Evolutionary conservation across 371 early-diverging fungal genomes (phyloP).

Genomic region (Mortierella sp.): DNA sequence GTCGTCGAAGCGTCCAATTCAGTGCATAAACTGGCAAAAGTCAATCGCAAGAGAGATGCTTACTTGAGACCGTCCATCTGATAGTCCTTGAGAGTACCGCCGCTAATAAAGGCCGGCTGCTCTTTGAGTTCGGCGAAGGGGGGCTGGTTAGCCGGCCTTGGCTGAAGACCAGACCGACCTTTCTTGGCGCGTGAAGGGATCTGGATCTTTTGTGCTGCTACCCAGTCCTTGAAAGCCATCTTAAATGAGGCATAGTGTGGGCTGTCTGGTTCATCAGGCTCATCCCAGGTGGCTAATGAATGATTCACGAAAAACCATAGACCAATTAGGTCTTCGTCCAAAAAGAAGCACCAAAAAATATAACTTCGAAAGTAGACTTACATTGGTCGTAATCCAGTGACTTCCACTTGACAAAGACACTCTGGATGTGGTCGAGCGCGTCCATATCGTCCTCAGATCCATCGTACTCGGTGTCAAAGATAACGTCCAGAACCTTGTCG

Average conservation of each 20-base stretch:
- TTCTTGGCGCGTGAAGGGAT: slow-evolving; percentile 59
- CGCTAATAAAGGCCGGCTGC: slow-evolving; percentile 76
- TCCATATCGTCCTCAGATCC: slow-evolving; percentile 44
- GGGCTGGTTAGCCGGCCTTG: slow-evolving; percentile 43
- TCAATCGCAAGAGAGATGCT: slow-evolving; percentile 4
- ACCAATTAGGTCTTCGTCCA: neutral
- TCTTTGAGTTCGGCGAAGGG: slow-evolving; percentile 63
- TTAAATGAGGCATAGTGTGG: slow-evolving; percentile 50
- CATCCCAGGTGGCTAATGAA: slow-evolving; percentile 54
- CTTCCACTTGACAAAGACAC: slow-evolving; percentile 59
- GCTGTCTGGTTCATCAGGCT: slow-evolving; percentile 58
- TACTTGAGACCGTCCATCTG: slow-evolving; percentile 91
- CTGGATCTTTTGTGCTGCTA: slow-evolving; percentile 54
- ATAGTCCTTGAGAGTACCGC: slow-evolving; percentile 82
- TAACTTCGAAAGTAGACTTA: slow-evolving; percentile 27
- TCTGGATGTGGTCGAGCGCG: slow-evolving; percentile 59
- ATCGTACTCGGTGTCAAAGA: slow-evolving; percentile 54
- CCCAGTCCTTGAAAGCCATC: slow-evolving; percentile 50
- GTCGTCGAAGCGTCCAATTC: too few relatives aligned
- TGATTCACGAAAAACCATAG: neutral
- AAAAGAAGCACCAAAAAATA: neutral
- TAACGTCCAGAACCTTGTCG: slow-evolving; percentile 63
- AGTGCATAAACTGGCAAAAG: too few relatives aligned
- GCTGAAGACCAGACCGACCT: slow-evolving; percentile 56
- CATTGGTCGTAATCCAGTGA: slow-evolving; percentile 65